These are phyloP conservation scores for Candida wancherniae DNA, from an alignment of 805 yeast genomes.

Conservation along the genomic window DNA sequence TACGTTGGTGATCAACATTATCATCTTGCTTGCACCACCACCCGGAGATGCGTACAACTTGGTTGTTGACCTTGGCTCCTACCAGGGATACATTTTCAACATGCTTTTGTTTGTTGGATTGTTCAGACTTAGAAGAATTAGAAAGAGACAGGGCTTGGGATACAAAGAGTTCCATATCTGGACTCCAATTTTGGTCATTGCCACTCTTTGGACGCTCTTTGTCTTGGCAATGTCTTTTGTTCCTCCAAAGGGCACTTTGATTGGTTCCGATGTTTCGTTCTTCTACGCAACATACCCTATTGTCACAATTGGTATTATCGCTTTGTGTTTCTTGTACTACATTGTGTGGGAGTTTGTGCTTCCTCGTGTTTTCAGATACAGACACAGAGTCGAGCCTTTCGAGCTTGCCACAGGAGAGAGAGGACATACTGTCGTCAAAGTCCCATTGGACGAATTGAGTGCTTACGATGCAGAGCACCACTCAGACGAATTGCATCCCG, in stretches of 20 bases:
- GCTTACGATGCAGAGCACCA: constrained; percentile 30
- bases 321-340: constrained; percentile 31
- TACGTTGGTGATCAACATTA: constrained; percentile 23
- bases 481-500: too few species aligned
- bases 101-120: constrained; percentile 24
- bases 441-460: constrained; percentile 24
- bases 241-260: constrained; percentile 38
- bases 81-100: constrained; percentile 26
- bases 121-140: constrained; percentile 23
- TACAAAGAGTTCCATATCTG: constrained; percentile 14
- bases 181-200: constrained; percentile 27
- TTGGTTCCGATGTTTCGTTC: constrained; percentile 39
- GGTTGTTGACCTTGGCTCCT: constrained; percentile 28
- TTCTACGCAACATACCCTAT: constrained; percentile 42
- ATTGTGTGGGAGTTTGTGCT: constrained; percentile 32
- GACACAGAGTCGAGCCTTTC: constrained; percentile 27
- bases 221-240: constrained; percentile 41
- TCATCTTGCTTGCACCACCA: constrained; percentile 29
- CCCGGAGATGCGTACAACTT: constrained; percentile 33
- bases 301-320: constrained; percentile 30
- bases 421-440: constrained; percentile 38
- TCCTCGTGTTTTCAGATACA: constrained; percentile 29
- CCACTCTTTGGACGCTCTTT: constrained; percentile 29
- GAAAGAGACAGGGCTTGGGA: constrained; percentile 21
- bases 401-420: constrained; percentile 32